Percentiles rank a stretch among this genome's conserved stretches.
Conservation (phyloP, 2,329 filamentous ascomycete genomes). For the Pseudopyricularia cyperi region DNA sequence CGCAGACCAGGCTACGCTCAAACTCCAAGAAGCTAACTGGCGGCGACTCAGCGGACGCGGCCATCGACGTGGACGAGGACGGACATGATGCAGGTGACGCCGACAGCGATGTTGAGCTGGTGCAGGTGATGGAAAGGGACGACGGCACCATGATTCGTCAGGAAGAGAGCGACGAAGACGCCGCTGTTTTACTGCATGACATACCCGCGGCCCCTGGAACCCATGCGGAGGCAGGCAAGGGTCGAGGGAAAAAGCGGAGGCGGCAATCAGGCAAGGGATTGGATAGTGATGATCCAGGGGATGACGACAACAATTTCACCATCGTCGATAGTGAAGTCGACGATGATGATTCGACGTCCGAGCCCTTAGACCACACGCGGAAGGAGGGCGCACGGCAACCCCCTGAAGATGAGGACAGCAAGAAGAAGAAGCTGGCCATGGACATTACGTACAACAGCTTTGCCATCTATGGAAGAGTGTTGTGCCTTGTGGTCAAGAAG, state of each 20-base stretch:
- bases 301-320: slow-evolving; percentile 11
- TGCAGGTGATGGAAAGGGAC: slow-evolving; percentile 7
- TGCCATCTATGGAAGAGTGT: slow-evolving; percentile 82
- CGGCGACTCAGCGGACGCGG: slow-evolving; percentile 36
- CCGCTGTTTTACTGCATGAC: background rate
- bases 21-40: slow-evolving; percentile 48
- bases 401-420: slow-evolving; percentile 30
- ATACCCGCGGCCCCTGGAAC: slow-evolving; percentile 6
- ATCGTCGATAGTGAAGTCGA: slow-evolving; percentile 6
- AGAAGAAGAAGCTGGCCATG: slow-evolving; percentile 86
- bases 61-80: slow-evolving; percentile 35
- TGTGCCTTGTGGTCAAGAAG: slow-evolving; percentile 80
- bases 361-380: slow-evolving; percentile 12
- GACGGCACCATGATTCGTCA: slow-evolving; percentile 21
- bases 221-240: background rate
- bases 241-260: slow-evolving; percentile 16
- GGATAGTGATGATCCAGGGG: slow-evolving; percentile 18
- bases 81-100: background rate
- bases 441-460: slow-evolving; percentile 90
- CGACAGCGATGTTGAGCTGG: background rate
- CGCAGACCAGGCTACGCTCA: slow-evolving; percentile 39
- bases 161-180: slow-evolving; percentile 42
- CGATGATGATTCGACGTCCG: slow-evolving; percentile 22
- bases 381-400: slow-evolving; percentile 9
- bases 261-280: slow-evolving; percentile 16